These are phyloP conservation scores for Mucor mucedo DNA, from an alignment of 371 early-diverging fungal species.

Conservation along the genomic window DNA sequence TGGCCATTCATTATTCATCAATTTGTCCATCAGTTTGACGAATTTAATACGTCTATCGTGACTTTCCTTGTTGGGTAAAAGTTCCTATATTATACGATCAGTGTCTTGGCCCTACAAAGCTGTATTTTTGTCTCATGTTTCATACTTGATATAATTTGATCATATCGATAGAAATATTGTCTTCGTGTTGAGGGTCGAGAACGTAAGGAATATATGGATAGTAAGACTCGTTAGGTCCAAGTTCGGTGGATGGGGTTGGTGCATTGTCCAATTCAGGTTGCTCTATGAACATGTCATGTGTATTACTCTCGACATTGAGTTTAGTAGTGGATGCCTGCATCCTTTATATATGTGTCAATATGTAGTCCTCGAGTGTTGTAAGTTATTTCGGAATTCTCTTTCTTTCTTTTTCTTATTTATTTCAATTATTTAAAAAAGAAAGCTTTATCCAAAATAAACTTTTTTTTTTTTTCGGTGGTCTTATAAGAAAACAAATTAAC, in stretches of 20 bases:
- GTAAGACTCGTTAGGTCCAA: slow-evolving; percentile 16
- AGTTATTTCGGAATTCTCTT: background rate
- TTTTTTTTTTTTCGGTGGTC: background rate
- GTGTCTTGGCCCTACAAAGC: background rate
- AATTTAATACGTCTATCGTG: slow-evolving; percentile 55
- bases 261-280: background rate
- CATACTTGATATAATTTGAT: slow-evolving; percentile 29
- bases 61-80: slow-evolving; percentile 60
- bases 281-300: background rate
- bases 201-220: slow-evolving; percentile 15
- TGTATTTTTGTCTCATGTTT: too few relatives aligned
- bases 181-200: slow-evolving; percentile 29
- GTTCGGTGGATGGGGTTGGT: slow-evolving; percentile 4
- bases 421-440: slow-evolving; percentile 8
- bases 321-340: slow-evolving; percentile 32
- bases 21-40: slow-evolving; percentile 56
- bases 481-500: background rate
- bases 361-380: background rate
- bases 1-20: slow-evolving; percentile 65
- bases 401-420: background rate
- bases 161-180: slow-evolving; percentile 24
- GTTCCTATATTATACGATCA: slow-evolving; percentile 27
- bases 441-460: slow-evolving; percentile 2
- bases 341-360: slow-evolving; percentile 17
- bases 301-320: background rate